Percentiles rank a stretch among this genome's conserved stretches.
These are phyloP conservation scores for Nemania bipapillata DNA, from an alignment of 2,329 filamentous ascomycete species.

Conservation along the genomic window DNA sequence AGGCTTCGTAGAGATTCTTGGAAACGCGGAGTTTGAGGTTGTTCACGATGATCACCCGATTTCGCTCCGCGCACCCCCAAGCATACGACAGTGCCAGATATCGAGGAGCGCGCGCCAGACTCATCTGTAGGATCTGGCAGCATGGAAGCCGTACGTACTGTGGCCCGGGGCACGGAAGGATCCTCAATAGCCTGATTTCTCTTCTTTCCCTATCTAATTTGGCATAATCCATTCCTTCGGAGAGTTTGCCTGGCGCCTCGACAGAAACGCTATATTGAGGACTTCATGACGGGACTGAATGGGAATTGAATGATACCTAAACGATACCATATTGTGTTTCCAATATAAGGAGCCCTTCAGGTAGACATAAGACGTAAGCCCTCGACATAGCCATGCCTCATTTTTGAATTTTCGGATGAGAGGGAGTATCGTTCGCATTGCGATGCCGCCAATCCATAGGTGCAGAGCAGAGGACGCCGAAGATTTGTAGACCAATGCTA, in stretches of 20 bases:
- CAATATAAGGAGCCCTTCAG: no score
- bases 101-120: conserved; percentile 16
- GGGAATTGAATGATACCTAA: no score
- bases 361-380: no score
- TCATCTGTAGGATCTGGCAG: conserved; percentile 8
- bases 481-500: no score
- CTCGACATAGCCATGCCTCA: no score
- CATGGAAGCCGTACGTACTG: conserved; percentile 21
- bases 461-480: no score
- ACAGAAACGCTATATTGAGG: no score
- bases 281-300: no score
- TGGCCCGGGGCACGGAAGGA: neutral
- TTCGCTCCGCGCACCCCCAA: conserved; percentile 35
- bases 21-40: conserved; percentile 23
- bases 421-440: no score
- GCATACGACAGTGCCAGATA: conserved; percentile 44
- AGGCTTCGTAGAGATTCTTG: conserved; percentile 22
- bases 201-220: conserved; percentile 5
- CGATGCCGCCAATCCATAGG: no score
- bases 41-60: conserved; percentile 36
- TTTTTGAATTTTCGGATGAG: no score
- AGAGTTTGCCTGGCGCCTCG: neutral
- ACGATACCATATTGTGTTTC: no score
- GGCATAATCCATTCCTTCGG: neutral
- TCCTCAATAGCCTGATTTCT: conserved; percentile 21